Percentiles rank a stretch among this genome's conserved stretches.
phyloP scores from a whole-genome alignment of 495 filamentous ascomycete species.

The Poronia punctata region DNA sequence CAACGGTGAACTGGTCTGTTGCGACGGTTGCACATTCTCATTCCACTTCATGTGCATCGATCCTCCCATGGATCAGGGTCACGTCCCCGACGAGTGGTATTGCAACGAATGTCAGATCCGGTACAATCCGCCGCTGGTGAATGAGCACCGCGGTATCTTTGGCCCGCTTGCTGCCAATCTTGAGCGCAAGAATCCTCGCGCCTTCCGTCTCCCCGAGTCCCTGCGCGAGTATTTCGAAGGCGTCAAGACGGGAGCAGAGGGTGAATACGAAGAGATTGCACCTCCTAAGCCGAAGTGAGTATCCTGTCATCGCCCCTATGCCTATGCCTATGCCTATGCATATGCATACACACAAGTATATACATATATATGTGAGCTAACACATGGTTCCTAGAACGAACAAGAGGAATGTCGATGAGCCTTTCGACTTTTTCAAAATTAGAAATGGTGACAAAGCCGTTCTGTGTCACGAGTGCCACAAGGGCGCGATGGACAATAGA shows the following conservation, averaged over 20 bases:
- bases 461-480: constrained; percentile 64
- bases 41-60: constrained; percentile 84
- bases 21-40: constrained; percentile 78
- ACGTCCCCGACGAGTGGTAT: constrained; percentile 71
- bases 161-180: constrained; percentile 50
- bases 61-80: constrained; percentile 60
- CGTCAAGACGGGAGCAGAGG: constrained; percentile 64
- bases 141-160: constrained; percentile 45
- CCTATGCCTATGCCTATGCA: too few relatives aligned
- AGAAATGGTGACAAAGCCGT: constrained; percentile 64
- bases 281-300: constrained; percentile 35
- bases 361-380: constrained; percentile 15
- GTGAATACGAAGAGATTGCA: constrained; percentile 65
- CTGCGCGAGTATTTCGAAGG: constrained; percentile 68
- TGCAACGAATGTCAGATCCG: constrained; percentile 63
- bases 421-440: constrained; percentile 58
- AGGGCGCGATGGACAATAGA: constrained; percentile 45
- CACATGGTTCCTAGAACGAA: constrained; percentile 14
- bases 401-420: constrained; percentile 55
- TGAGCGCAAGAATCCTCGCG: constrained; percentile 56
- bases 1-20: constrained; percentile 81
- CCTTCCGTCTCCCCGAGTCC: constrained; percentile 63
- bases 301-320: neutral
- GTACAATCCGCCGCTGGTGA: constrained; percentile 27
- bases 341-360: neutral